These are phyloP conservation scores for Jamesozyma jinghongensis DNA, from an alignment of 805 yeast species.

Conservation along the genomic window DNA sequence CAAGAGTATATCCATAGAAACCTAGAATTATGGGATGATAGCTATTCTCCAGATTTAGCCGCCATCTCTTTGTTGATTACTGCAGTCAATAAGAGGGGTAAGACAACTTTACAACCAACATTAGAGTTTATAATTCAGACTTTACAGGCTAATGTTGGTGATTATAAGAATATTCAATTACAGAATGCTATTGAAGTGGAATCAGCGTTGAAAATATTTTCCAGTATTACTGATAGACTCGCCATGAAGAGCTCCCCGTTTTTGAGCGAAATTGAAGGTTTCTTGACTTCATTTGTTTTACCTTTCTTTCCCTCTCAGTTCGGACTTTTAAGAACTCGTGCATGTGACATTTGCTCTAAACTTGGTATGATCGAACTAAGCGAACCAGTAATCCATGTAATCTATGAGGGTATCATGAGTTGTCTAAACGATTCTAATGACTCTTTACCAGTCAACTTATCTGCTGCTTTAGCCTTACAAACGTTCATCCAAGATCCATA, in stretches of 20 bases:
- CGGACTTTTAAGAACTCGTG: slow-evolving; percentile 67
- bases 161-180: slow-evolving; percentile 25
- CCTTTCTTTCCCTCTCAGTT: slow-evolving; percentile 59
- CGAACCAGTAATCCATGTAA: slow-evolving; percentile 29
- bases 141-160: slow-evolving; percentile 27
- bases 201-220: slow-evolving; percentile 71
- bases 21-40: slow-evolving; percentile 57
- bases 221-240: slow-evolving; percentile 56
- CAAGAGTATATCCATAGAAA: slow-evolving; percentile 73
- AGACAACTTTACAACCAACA: slow-evolving; percentile 49
- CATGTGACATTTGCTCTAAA: slow-evolving; percentile 56
- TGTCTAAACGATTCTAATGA: slow-evolving; percentile 35
- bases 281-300: slow-evolving; percentile 53
- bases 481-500: slow-evolving; percentile 56
- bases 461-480: slow-evolving; percentile 80
- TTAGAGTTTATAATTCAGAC: slow-evolving; percentile 49
- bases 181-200: slow-evolving; percentile 61
- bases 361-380: slow-evolving; percentile 54
- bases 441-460: slow-evolving; percentile 65
- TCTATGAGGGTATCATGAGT: slow-evolving; percentile 40
- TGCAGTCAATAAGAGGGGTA: slow-evolving; percentile 58
- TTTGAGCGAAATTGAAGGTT: slow-evolving; percentile 54
- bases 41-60: slow-evolving; percentile 64
- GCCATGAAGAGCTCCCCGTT: slow-evolving; percentile 48
- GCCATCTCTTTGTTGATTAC: slow-evolving; percentile 66